Conservation (phyloP, 23 red algal genomes). For the Gracilaria domingensis region DNA sequence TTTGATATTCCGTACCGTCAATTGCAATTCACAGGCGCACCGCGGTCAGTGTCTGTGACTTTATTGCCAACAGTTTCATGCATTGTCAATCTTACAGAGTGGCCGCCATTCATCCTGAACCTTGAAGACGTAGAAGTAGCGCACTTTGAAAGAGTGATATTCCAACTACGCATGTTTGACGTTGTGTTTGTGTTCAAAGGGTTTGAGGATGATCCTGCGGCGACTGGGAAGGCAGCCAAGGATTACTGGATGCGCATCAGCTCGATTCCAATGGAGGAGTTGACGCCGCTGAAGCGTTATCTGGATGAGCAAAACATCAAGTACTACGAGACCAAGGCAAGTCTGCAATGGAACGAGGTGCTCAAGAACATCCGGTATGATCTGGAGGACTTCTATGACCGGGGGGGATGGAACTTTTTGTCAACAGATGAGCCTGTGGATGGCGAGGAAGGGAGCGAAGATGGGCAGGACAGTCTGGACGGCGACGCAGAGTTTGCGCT, state of each 20-base stretch:
- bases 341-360: conserved; percentile 91
- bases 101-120: conserved; percentile 90
- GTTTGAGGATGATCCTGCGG: conserved; percentile 79
- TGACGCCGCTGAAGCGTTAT: conserved; percentile 85
- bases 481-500: conserved; percentile 75
- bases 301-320: conserved; percentile 96
- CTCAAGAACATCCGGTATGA: conserved; percentile 91
- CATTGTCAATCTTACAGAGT: conserved; percentile 94
- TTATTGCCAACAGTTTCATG: conserved; percentile 93
- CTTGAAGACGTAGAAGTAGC: conserved; percentile 95
- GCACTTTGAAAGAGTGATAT: conserved; percentile 97
- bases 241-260: conserved; percentile 89
- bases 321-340: conserved; percentile 93
- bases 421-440: conserved; percentile 74
- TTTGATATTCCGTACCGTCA: conserved; percentile 98
- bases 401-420: conserved; percentile 96
- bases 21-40: conserved; percentile 90
- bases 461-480: conserved; percentile 68
- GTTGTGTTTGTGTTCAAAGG: conserved; percentile 97
- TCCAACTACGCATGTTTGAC: conserved; percentile 96
- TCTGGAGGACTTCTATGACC: conserved; percentile 89
- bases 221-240: conserved; percentile 59
- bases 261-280: conserved; percentile 85
- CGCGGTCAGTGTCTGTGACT: conserved; percentile 69
- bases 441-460: conserved; percentile 72